Percentiles rank a stretch among this genome's conserved stretches.
These are phyloP conservation scores for Solanum hybrid DNA, from an alignment of 305 asterid species.

Conservation along the genomic window DNA sequence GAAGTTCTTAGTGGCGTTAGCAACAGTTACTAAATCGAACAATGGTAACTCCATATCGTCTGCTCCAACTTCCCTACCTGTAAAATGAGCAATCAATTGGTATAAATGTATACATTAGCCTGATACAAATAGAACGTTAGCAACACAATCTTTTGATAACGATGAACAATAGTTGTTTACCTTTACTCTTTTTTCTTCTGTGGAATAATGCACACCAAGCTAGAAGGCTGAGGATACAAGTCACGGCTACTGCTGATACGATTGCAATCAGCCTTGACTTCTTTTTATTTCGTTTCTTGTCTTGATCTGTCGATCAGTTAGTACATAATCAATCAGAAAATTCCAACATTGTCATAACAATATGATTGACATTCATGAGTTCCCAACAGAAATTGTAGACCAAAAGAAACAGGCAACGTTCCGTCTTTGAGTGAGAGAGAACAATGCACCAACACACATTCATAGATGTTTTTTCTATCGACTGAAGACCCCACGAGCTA, in stretches of 20 bases:
- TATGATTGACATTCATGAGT: background rate
- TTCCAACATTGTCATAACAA: background rate
- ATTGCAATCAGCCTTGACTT: background rate
- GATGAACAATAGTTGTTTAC: background rate
- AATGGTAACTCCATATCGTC: constrained; percentile 8
- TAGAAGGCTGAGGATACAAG: background rate
- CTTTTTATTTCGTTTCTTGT: background rate
- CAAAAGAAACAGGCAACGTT: background rate
- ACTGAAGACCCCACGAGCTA: background rate
- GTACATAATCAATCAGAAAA: background rate
- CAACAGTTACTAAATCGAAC: constrained; percentile 1
- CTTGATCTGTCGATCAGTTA: background rate
- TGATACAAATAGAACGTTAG: background rate
- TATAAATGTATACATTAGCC: background rate
- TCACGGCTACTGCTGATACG: background rate
- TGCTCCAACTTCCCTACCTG: background rate
- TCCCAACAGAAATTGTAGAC: background rate
- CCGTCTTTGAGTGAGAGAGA: background rate
- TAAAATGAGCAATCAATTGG: background rate
- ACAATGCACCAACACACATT: background rate
- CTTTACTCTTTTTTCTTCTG: background rate
- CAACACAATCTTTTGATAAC: background rate
- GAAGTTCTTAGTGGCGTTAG: constrained; percentile 15
- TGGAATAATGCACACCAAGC: background rate
- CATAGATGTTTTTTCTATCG: background rate